Base-by-base conservation (phyloP, 768 basidiomycete genomes). In the Serendipita sp. region DNA sequence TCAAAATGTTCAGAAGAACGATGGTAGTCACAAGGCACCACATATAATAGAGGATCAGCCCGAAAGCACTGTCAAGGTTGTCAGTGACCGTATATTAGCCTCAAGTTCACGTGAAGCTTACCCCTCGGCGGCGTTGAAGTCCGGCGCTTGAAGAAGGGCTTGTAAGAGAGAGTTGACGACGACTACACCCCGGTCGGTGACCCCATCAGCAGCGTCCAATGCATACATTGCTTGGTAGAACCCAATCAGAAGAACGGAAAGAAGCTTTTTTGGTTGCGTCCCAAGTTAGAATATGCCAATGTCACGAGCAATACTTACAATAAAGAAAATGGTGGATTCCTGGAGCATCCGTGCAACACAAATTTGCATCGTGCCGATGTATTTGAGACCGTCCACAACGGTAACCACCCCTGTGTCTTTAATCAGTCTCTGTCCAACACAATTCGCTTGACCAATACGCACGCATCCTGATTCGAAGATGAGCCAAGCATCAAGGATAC, bases 281-380 rank as follows among this genome's bases (percentile, higher is more conserved):
- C 65, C 23, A 55, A 64, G 44, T 10, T 46, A 45, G 10, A 60
- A 45, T 15, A 23, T 23, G 23, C 23, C 23, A 60, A 11, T 5
- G 34, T 37, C 37, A 58, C 40, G 40, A 27, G 18, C 62, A 43
- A 1, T 62, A 74, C 80, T 44, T 68, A 94, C 87, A 62, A 87
- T 87, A 73, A 94, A 92, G 76, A 94, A 94, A 55, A 96, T 79
- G 2, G 89, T 86, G 18, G 91, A 93, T 73, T 97, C 92, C 70
- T 87, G 85, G 66, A 97, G 74, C 93, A 97, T 97, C 11, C 91
- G 80, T 18, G 89, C 84, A 1, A 95, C 84, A 66, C 93, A 94
- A 33, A 97, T 91, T 71, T 95, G 91, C 85, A 96, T 85, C 0
- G 87, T 92, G 5, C 93, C 93, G 52, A 97, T 83, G 68, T 88